Evolutionary conservation across 495 filamentous ascomycete genomes (phyloP), one percentile per base, ranked within the genome.

Genomic region (Neurospora sp.): DNA sequence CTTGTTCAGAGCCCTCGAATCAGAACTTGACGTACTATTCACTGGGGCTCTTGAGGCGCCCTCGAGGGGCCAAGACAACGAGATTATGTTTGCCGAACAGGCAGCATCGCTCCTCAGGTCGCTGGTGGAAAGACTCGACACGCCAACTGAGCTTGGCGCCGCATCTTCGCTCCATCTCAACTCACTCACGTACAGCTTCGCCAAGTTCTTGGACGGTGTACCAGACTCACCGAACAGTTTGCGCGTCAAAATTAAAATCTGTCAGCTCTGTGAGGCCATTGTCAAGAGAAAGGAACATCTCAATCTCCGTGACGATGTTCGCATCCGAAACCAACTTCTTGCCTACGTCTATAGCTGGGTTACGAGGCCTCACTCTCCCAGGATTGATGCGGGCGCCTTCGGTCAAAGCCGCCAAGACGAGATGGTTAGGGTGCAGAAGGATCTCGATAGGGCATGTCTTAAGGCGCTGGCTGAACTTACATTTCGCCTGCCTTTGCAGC

Each of bases 281-380:
- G 89, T 87, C 21, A 86, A 84, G 80, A 88, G 90, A 75, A 91
- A 90, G 73, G 89, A 91, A 75, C 85, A 90, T 40, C 81, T 91
- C 39, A 91, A 90, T 72, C 83, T 91, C 37, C 83, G 89, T 43
- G 89, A 91, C 69, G 89, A 90, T 75, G 86, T 91, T 59, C 84
- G 89, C 34, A 89, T 89, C 70, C 82, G 89, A 40, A 91, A 91
- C 73, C 88, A 90, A 74, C 78, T 91, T 17, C 80, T 91, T 21
- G 88, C 90, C 75, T 88, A 89, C 71, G 86, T 90, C 54, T 89
- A 89, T 62, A 84, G 86, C 70, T 91, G 89, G 89, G 90, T 91
- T 76, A 86, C 88, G 24, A 80, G 87, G 36, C 86, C 88, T 38
- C 83, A 81, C 28, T 85, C 85, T 9, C 84, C 85, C 72, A 76